Evolutionary conservation across 164 flowering plant species (phyloP).

Genomic region (Houttuynia cordata): DNA sequence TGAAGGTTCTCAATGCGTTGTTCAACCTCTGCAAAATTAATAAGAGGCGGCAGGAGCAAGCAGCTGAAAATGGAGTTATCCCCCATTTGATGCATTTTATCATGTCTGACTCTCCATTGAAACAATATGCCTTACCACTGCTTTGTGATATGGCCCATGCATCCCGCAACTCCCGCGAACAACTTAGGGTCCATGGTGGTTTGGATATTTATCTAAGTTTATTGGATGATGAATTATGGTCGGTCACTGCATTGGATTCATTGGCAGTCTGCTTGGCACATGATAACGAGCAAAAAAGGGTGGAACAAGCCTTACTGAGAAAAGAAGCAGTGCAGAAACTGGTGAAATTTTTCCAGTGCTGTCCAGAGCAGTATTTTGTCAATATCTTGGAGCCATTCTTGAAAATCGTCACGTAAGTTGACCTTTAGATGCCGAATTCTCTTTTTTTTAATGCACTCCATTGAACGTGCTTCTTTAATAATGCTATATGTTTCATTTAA

Average conservation of each 20-base stretch:
- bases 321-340: conserved; percentile 93
- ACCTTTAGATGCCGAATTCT: background rate
- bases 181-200: conserved; percentile 87
- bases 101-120: conserved; percentile 72
- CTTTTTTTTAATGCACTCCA: too few relatives aligned
- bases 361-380: conserved; percentile 91
- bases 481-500: background rate
- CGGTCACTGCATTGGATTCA: conserved; percentile 44
- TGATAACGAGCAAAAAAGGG: conserved; percentile 86
- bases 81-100: conserved; percentile 95
- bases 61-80: conserved; percentile 97
- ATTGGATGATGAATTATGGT: conserved; percentile 90
- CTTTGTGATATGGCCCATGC: conserved; percentile 99
- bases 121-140: conserved; percentile 78
- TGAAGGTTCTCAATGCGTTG: conserved; percentile 84
- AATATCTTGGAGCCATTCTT: conserved; percentile 95
- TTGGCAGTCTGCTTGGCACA: conserved; percentile 92
- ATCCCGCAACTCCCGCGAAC: conserved; percentile 94
- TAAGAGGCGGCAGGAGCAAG: conserved; percentile 96
- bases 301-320: conserved; percentile 84
- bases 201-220: conserved; percentile 91
- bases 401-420: conserved; percentile 89
- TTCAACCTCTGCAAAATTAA: conserved; percentile 97
- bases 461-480: background rate
- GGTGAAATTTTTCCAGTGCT: conserved; percentile 87